Percentiles rank a stretch among this genome's conserved stretches.
Conservation (phyloP, 1,284 basidiomycete genomes). For the Cryptococcus amylolentus region DNA sequence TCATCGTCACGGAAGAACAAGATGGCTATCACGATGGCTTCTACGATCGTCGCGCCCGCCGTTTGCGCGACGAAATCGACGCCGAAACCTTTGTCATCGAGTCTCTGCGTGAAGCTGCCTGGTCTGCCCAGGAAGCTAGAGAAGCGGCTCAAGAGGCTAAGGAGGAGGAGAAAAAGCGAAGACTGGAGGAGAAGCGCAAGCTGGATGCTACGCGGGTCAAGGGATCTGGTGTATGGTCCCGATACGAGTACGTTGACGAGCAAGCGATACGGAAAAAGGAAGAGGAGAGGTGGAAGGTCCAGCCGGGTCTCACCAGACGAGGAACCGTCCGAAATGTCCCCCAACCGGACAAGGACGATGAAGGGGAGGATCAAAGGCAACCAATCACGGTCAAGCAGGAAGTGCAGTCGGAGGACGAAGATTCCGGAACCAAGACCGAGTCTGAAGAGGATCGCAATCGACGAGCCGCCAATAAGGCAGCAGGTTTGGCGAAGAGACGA, state of each 20-base stretch:
- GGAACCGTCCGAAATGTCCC: slow-evolving; percentile 21
- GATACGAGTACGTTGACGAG: slow-evolving; percentile 32
- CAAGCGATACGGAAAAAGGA: slow-evolving; percentile 28
- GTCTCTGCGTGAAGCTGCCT: slow-evolving; percentile 25
- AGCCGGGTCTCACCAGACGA: slow-evolving; percentile 33
- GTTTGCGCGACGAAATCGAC: slow-evolving; percentile 20
- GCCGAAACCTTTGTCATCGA: slow-evolving; percentile 27
- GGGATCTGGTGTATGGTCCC: slow-evolving; percentile 37
- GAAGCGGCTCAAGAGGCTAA: slow-evolving; percentile 23
- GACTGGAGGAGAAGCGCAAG: slow-evolving; percentile 27
- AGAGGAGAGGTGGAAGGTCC: slow-evolving; percentile 22
- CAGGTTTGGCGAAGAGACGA: slow-evolving; percentile 4
- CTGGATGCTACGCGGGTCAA: slow-evolving; percentile 31
- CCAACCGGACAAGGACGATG: background rate
- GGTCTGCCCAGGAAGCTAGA: slow-evolving; percentile 23
- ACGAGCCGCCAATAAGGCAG: too few relatives aligned
- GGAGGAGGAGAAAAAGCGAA: slow-evolving; percentile 19
- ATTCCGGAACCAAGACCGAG: too few relatives aligned
- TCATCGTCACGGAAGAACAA: too few relatives aligned
- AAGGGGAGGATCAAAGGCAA: background rate
- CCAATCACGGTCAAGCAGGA: too few relatives aligned
- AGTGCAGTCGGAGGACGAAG: too few relatives aligned
- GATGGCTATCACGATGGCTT: too few relatives aligned
- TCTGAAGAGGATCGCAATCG: too few relatives aligned
- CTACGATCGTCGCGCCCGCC: slow-evolving; percentile 16